Evolutionary conservation across 2,329 filamentous ascomycete species (phyloP).

Genomic region (Botryotinia convoluta): DNA sequence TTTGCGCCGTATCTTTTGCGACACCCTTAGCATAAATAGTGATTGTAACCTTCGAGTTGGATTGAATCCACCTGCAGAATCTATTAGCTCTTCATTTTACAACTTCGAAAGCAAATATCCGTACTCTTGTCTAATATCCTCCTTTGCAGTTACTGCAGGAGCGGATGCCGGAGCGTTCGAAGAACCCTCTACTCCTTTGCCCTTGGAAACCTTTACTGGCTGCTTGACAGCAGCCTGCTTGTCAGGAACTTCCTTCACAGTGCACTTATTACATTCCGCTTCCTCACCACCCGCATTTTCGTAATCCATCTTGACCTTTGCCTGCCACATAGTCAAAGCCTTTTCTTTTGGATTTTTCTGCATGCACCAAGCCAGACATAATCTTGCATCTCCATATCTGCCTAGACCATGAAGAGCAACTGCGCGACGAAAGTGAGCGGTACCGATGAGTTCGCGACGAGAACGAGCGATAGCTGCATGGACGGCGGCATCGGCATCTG

Average conservation of each 20-base stretch:
- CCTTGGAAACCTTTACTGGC: neutral
- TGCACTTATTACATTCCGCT: slow-evolving; percentile 47
- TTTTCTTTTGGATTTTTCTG: slow-evolving; percentile 53
- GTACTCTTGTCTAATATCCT: slow-evolving; percentile 61
- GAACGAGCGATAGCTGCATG: slow-evolving; percentile 62
- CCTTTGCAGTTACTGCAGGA: slow-evolving; percentile 43
- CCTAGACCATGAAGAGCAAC: slow-evolving; percentile 69
- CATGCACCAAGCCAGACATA: slow-evolving; percentile 60
- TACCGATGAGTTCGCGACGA: slow-evolving; percentile 70
- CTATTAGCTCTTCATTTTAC: neutral
- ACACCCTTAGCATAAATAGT: slow-evolving; percentile 66
- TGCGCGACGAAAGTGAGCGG: slow-evolving; percentile 79
- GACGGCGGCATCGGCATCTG: slow-evolving; percentile 67
- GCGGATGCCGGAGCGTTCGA: slow-evolving; percentile 2
- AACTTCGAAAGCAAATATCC: neutral
- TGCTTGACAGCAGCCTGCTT: neutral
- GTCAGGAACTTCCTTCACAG: slow-evolving; percentile 53
- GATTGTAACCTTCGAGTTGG: slow-evolving; percentile 56
- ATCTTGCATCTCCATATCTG: slow-evolving; percentile 71
- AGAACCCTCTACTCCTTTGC: slow-evolving; percentile 5
- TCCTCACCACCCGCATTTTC: slow-evolving; percentile 46
- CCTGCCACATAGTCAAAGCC: slow-evolving; percentile 55
- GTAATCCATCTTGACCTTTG: slow-evolving; percentile 53
- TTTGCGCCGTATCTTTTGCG: slow-evolving; percentile 52
- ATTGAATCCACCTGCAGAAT: slow-evolving; percentile 57